These are phyloP conservation scores for Xylaria sp. DNA, from an alignment of 2,329 filamentous ascomycete genomes.

Conservation along the genomic window DNA sequence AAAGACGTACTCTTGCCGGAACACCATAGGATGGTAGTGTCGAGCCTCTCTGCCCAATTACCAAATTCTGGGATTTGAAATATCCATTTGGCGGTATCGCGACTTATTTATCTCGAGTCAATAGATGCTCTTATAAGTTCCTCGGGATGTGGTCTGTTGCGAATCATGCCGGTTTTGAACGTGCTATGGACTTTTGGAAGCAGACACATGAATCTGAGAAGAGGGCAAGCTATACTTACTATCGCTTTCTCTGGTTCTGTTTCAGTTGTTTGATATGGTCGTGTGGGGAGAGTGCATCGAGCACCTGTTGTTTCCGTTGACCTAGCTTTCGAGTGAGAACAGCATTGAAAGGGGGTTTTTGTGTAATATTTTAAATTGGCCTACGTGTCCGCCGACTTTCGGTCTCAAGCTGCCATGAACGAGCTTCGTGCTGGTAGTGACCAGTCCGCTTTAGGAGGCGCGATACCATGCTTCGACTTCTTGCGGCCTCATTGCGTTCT, in stretches of 20 bases:
- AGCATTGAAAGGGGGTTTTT: neutral
- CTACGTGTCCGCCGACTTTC: neutral
- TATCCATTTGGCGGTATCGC: constrained; percentile 42
- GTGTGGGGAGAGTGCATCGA: constrained; percentile 47
- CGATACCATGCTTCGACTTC: neutral
- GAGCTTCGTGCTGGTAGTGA: neutral
- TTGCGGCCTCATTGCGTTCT: constrained; percentile 6
- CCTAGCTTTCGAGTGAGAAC: constrained; percentile 2
- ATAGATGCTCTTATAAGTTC: neutral
- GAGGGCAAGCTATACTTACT: neutral
- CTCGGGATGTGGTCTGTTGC: neutral
- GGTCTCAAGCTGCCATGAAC: neutral
- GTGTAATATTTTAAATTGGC: neutral
- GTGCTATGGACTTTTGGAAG: neutral
- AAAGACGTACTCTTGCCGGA: constrained; percentile 26
- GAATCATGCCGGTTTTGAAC: constrained; percentile 1
- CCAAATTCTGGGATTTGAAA: constrained; percentile 38
- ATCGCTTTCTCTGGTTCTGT: constrained; percentile 47
- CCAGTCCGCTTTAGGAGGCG: neutral
- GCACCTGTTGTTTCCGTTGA: constrained; percentile 40
- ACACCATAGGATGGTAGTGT: constrained; percentile 22
- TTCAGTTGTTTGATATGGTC: constrained; percentile 44
- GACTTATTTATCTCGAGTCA: neutral
- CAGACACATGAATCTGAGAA: neutral
- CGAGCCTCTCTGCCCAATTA: neutral